These are phyloP conservation scores for Colletotrichum simmondsii DNA, from an alignment of 2,329 filamentous ascomycete species.

Conservation along the genomic window DNA sequence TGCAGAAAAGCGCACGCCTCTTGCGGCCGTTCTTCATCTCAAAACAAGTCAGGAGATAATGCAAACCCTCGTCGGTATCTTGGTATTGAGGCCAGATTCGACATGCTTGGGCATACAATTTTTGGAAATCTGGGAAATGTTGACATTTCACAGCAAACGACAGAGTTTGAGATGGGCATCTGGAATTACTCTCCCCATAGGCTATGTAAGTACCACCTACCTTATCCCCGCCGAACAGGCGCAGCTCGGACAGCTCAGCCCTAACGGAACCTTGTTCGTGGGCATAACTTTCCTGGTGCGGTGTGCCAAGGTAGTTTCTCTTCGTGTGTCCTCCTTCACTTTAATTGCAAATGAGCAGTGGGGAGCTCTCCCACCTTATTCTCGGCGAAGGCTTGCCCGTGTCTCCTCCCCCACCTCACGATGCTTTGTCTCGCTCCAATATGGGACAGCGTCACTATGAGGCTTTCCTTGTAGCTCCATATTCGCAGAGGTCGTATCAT, in stretches of 20 bases:
- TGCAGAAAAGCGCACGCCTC: neutral
- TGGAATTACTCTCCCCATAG: neutral
- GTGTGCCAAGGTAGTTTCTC: neutral
- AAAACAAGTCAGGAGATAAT: neutral
- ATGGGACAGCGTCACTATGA: neutral
- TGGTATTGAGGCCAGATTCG: neutral
- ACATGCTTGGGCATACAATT: neutral
- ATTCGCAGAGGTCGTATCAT: neutral
- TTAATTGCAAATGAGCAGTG: neutral
- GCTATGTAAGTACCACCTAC: neutral
- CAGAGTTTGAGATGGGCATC: neutral
- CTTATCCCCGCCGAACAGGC: neutral
- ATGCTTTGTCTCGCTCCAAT: neutral
- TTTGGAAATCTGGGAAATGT: neutral
- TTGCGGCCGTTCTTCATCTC: neutral
- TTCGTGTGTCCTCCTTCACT: neutral
- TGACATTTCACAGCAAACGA: neutral
- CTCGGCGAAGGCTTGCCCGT: neutral
- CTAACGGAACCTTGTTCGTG: slow-evolving; percentile 23
- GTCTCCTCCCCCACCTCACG: slow-evolving; percentile 4
- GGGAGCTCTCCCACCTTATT: slow-evolving; percentile 15
- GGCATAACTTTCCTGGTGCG: slow-evolving; percentile 2
- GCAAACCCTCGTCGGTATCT: neutral
- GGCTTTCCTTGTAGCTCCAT: neutral
- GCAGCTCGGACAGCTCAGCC: slow-evolving; percentile 29